A percentile compares a stretch with the other conserved stretches of the same genome.
These are phyloP conservation scores for Colletotrichum eremochloae DNA, from an alignment of 2,329 filamentous ascomycete genomes.

Conservation along the genomic window DNA sequence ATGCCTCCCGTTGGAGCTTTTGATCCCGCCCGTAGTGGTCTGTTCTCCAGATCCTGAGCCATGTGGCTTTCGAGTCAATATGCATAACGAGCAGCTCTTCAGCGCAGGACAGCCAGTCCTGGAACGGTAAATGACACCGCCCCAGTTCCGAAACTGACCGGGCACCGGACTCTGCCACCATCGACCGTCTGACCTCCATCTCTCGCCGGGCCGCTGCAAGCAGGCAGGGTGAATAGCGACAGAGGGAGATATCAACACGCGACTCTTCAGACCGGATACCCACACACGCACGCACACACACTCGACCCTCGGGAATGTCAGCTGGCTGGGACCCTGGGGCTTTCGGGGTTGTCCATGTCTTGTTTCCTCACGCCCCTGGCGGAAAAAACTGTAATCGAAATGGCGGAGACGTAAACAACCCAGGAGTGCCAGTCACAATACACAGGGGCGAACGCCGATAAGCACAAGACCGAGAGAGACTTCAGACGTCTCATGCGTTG, in stretches of 20 bases:
- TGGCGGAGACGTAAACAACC: not conserved
- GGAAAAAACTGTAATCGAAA: not conserved
- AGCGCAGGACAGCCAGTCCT: not conserved
- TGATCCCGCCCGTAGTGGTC: not conserved
- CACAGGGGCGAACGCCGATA: not conserved
- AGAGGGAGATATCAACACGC: not conserved
- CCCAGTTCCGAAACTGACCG: not conserved
- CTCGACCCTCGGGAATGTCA: not conserved
- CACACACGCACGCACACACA: not conserved
- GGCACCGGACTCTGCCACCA: not conserved
- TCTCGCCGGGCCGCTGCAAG: not conserved
- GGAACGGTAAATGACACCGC: not conserved
- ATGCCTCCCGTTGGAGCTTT: not conserved
- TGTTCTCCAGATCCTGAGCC: not conserved
- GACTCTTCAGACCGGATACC: not conserved
- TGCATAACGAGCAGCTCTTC: not conserved
- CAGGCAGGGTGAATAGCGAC: not conserved
- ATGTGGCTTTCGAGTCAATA: slow-evolving; percentile 1
- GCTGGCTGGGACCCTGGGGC: not conserved
- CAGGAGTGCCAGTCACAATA: not conserved
- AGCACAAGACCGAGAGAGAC: not conserved
- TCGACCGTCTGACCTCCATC: not conserved
- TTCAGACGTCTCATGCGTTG: slow-evolving; percentile 19
- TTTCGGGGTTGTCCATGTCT: not conserved
- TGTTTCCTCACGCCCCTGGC: not conserved